These are phyloP conservation scores for Dryas drummondii DNA, from an alignment of 306 rosid genomes.

Conservation along the genomic window DNA sequence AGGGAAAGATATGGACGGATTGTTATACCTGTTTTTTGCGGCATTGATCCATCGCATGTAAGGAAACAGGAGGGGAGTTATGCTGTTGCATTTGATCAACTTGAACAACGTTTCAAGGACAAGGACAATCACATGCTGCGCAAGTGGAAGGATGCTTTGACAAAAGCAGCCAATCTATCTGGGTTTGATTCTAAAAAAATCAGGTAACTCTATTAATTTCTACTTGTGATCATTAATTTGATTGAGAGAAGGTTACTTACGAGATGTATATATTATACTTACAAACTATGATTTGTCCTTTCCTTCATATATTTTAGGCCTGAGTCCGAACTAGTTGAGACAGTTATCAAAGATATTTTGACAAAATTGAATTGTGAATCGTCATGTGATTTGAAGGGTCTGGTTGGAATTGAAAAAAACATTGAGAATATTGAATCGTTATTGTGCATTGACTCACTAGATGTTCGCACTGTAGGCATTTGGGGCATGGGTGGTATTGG, in stretches of 20 bases:
- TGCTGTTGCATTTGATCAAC: neutral
- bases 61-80: neutral
- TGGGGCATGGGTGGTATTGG: constrained; percentile 35
- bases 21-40: neutral
- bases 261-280: neutral
- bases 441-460: constrained; percentile 1
- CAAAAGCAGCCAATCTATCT: neutral
- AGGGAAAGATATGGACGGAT: neutral
- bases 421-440: neutral
- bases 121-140: no score
- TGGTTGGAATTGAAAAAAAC: constrained; percentile 18
- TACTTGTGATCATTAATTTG: neutral
- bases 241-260: neutral
- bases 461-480: constrained; percentile 8
- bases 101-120: neutral
- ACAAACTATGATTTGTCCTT: neutral
- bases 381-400: neutral
- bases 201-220: neutral
- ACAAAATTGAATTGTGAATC: neutral
- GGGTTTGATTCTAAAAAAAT: constrained; percentile 2
- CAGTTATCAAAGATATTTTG: neutral
- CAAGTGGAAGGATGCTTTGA: neutral
- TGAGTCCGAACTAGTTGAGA: constrained; percentile 6
- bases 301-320: neutral
- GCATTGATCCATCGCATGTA: neutral